These are phyloP conservation scores for Neofusicoccum sp. DNA, from an alignment of 2,329 filamentous ascomycete genomes.

Conservation along the genomic window DNA sequence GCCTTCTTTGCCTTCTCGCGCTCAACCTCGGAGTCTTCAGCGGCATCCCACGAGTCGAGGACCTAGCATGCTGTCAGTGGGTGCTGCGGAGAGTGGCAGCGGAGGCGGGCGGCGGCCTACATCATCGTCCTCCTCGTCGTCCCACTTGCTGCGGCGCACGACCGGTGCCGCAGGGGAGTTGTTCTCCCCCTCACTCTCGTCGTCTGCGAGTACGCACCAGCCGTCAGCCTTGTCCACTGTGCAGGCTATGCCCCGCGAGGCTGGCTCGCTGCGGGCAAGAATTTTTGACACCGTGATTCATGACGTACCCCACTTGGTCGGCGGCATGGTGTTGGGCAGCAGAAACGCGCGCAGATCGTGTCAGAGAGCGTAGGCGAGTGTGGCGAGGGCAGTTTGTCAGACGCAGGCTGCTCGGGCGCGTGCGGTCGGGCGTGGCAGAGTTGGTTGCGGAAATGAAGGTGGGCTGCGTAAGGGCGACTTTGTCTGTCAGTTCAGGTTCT, in stretches of 20 bases:
- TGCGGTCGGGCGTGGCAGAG: conserved; percentile 6
- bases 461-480: conserved; percentile 13
- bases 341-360: conserved; percentile 6
- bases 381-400: background rate
- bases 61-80: conserved; percentile 58
- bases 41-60: conserved; percentile 94
- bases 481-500: background rate
- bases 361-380: conserved; percentile 1
- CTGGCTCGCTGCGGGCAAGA: background rate
- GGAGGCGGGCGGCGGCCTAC: conserved; percentile 56
- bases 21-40: conserved; percentile 95
- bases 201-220: conserved; percentile 28
- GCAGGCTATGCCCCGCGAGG: background rate
- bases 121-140: conserved; percentile 88
- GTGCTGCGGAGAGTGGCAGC: conserved; percentile 9
- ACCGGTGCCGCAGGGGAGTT: conserved; percentile 53
- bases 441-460: conserved; percentile 20
- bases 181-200: conserved; percentile 61
- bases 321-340: conserved; percentile 34
- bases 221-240: conserved; percentile 20
- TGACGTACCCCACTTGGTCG: conserved; percentile 47
- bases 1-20: conserved; percentile 92
- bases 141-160: conserved; percentile 70
- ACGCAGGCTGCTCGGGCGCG: conserved; percentile 9
- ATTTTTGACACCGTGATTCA: conserved; percentile 28